Base-by-base conservation (phyloP, 2,329 filamentous ascomycete genomes). In the Fusarium setosum region DNA sequence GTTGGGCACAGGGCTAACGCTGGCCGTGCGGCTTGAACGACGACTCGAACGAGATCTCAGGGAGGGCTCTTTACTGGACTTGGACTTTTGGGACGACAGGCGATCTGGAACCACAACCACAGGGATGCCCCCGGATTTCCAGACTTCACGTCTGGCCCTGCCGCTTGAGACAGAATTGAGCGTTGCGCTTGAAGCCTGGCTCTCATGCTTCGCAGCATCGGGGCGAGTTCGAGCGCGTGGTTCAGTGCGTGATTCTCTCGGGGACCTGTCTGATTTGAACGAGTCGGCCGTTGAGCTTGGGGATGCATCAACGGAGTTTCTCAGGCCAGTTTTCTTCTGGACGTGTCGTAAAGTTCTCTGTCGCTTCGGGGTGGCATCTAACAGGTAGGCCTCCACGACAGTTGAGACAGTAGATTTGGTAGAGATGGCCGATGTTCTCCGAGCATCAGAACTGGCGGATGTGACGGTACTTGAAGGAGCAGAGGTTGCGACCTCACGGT, bases 51-150 rank as follows among this genome's bases (percentile, higher is more conserved):
- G 86, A 18, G 88, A 90, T 55, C 87, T 83, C 15, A 89, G 76
- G 3, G 87, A 89, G 5, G 84, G 85, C 29, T 86, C 79, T 41
- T 79, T 80, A 8, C 78, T 79, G 9, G 84, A 81, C 59, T 81
- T 84, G n/a, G 83, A 80, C 50, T 83, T 84, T 11, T 81, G 76
- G 4, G 86, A 88, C 7, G 87, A 85, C 15, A 76, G 79, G 15
- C 88, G 84, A 55, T 86, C 84, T 7, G 88, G 88, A 49, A 90
- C 84, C 18, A 90, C 81, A 7, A 89, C 82, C 8, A 90, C 88
- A 2, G 88, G 88, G 10, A 90, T 87, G 3, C 80, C 86, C 8
- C 88, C 88, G 52, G 76, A 84, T 65, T 84, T 88, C 79, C 84
- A 82, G 4, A 90, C 77, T 29, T 89, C 86, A 15, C 84, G 82